Conservation (phyloP, 2,329 filamentous ascomycete genomes). For the Penicillium italicum region DNA sequence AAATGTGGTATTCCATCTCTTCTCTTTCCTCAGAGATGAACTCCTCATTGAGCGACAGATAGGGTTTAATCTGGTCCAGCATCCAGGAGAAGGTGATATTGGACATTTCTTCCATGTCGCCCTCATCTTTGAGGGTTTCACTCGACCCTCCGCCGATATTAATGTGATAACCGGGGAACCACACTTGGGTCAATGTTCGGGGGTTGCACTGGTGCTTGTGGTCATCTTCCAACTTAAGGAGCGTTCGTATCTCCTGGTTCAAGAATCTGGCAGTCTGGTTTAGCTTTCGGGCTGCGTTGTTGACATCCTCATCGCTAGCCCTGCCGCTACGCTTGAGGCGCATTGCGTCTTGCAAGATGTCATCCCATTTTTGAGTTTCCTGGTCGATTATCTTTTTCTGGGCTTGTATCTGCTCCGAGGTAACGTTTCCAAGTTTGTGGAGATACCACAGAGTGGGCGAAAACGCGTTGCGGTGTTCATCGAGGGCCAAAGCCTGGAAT, state of each 20-base stretch:
- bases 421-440: constrained; percentile 23
- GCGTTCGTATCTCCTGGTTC: constrained; percentile 12
- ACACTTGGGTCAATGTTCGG: constrained; percentile 49
- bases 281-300: constrained; percentile 10
- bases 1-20: constrained; percentile 5
- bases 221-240: constrained; percentile 10
- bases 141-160: constrained; percentile 51
- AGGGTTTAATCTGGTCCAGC: constrained; percentile 21
- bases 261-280: constrained; percentile 13
- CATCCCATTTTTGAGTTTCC: constrained; percentile 5
- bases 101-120: constrained; percentile 27
- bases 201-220: constrained; percentile 12
- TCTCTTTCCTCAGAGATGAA: constrained; percentile 8
- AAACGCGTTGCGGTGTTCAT: constrained; percentile 45
- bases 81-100: constrained; percentile 24
- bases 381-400: constrained; percentile 3
- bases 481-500: constrained; percentile 40
- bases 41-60: constrained; percentile 13
- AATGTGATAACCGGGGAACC: constrained; percentile 55
- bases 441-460: constrained; percentile 53
- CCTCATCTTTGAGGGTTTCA: constrained; percentile 22
- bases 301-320: constrained; percentile 15
- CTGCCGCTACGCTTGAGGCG: constrained; percentile 11
- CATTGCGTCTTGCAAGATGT: constrained; percentile 7
- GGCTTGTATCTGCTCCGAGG: constrained; percentile 8